Evolutionary conservation across 2,329 filamentous ascomycete species (phyloP), one percentile per base, ranked within the genome.

Genomic region (Colletotrichum sp.): DNA sequence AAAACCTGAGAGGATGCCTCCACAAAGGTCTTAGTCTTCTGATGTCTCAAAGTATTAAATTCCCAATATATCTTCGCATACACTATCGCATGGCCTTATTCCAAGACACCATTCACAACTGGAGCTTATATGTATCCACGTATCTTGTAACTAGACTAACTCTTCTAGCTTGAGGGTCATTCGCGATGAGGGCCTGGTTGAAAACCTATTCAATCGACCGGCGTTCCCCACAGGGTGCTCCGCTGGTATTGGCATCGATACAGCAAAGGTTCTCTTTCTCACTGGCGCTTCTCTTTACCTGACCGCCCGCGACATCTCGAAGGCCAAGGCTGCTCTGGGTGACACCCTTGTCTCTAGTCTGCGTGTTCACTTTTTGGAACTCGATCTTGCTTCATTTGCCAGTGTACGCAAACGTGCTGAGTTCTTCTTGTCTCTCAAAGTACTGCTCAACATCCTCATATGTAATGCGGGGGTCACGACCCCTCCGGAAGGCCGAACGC

Each of bases 241-340:
- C 5, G 80, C 84, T 30, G 87, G 87, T 1, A 80, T 88, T 25
- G 87, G 87, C 7, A 74, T 85, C 27, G 84, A 88, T 70, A 88
- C 86, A 2, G 85, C 82, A 13, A 66, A 66, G 7, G 66, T 66
- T 15, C 25, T 74, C 8, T 56, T 64, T 58, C 39, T 43, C 6
- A 39, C 71, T 15, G 66, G 60, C 5, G 66, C 66, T 8, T 58
- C 56, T 5, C 32, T 70, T 22, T 69, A 82, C 72, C 75, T 85
- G 8, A 82, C 83, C 5, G 85, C 80, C 1, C 80, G 86, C 4
- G 79, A 86, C 62, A 68, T 84, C 3, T 76, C 76, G 7, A 85
- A 84, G 66, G 83, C 80, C 8, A 79, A 82, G 71, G 66, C 74
- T 27, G 81, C 80, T 16, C 78, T 82, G 10, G 78, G 58, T 10